Evolutionary conservation across 208 protist genomes (phyloP).

Genomic region (Trypanosoma theileri): DNA sequence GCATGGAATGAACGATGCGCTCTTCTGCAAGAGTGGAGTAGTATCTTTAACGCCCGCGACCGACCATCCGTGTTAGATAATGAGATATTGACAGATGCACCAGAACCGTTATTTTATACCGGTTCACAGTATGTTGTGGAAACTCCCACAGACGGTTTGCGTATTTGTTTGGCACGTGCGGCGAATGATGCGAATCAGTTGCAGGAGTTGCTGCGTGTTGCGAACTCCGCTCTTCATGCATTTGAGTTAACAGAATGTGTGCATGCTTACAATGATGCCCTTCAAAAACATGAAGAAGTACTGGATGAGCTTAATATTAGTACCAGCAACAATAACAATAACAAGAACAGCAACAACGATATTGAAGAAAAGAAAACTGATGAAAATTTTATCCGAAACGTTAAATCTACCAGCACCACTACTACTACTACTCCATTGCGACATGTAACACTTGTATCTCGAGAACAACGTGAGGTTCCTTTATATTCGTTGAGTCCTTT

Average conservation of each 20-base stretch:
- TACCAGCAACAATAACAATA: background rate
- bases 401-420: background rate
- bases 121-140: slow-evolving; percentile 15
- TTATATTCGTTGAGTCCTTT: slow-evolving; percentile 20
- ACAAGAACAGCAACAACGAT: background rate
- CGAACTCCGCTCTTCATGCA: slow-evolving; percentile 30
- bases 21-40: slow-evolving; percentile 26
- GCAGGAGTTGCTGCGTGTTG: slow-evolving; percentile 26
- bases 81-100: background rate
- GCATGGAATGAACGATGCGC: slow-evolving; percentile 20
- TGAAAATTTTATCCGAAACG: background rate
- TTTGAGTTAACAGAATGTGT: slow-evolving; percentile 27
- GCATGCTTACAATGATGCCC: background rate
- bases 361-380: background rate
- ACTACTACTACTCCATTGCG: background rate
- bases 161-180: slow-evolving; percentile 34
- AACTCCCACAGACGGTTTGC: slow-evolving; percentile 22
- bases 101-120: slow-evolving; percentile 12
- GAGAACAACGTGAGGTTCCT: slow-evolving; percentile 15
- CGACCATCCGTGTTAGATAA: slow-evolving; percentile 5
- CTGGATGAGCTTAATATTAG: background rate
- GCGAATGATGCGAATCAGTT: slow-evolving; percentile 13
- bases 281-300: slow-evolving; percentile 8
- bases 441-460: slow-evolving; percentile 21
- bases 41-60: slow-evolving; percentile 10